phyloP scores from a whole-genome alignment of 2,329 filamentous ascomycete species.

The Orbilia ellipsospora region DNA sequence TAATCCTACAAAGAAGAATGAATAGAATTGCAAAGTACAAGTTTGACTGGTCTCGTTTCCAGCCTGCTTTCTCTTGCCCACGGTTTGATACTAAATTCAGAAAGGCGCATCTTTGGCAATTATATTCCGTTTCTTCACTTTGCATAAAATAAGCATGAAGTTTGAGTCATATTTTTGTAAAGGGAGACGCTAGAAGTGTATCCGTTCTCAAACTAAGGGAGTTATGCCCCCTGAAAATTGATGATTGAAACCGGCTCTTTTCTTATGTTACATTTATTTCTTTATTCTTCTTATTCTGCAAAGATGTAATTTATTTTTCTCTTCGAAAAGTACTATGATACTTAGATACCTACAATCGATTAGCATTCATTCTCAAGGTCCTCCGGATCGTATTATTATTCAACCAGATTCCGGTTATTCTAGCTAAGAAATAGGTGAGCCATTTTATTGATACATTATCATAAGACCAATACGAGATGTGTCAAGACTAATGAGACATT shows the following conservation, averaged over 20 bases:
- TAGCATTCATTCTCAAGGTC: constrained; percentile 10
- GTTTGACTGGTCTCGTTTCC: neutral
- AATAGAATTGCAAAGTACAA: constrained; percentile 32
- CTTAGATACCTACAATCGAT: constrained; percentile 53
- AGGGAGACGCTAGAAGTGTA: neutral
- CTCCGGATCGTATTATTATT: constrained; percentile 3
- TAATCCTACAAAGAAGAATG: constrained; percentile 12
- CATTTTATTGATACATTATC: too few relatives aligned
- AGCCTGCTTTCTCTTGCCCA: neutral
- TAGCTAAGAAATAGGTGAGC: too few relatives aligned
- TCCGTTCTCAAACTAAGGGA: neutral
- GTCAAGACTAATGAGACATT: too few relatives aligned
- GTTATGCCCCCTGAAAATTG: neutral
- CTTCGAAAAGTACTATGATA: constrained; percentile 52
- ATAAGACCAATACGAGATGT: too few relatives aligned
- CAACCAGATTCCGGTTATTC: too few relatives aligned
- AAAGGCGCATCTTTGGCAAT: constrained; percentile 41
- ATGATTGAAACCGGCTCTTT: neutral
- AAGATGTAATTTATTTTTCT: constrained; percentile 43
- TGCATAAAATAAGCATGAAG: neutral
- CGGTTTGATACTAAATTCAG: constrained; percentile 24
- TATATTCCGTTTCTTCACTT: constrained; percentile 12
- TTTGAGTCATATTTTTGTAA: neutral
- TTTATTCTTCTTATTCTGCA: neutral
- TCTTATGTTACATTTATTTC: neutral